Conservation (phyloP, 257 asterid species). For the Rhazya stricta region DNA sequence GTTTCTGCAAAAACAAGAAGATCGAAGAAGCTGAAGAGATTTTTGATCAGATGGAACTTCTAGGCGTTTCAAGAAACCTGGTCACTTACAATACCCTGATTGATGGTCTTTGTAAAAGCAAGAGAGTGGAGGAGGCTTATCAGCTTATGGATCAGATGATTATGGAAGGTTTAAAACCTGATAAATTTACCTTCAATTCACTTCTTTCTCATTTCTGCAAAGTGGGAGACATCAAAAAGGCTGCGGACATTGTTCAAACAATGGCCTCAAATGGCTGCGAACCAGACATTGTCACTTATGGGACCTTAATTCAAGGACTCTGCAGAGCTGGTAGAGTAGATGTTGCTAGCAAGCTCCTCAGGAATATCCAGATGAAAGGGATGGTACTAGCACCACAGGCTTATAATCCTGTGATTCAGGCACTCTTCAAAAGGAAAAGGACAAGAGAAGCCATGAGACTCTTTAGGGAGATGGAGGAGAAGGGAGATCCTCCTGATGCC, state of each 20-base stretch:
- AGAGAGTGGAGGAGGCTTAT: conserved; percentile 76
- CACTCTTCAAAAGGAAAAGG: conserved; percentile 59
- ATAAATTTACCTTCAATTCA: conserved; percentile 72
- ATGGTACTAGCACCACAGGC: conserved; percentile 68
- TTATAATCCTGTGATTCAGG: conserved; percentile 75
- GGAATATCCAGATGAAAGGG: conserved; percentile 83
- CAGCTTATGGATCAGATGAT: conserved; percentile 93
- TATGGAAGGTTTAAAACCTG: conserved; percentile 77
- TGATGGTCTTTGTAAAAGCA: conserved; percentile 73
- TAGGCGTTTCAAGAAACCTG: conserved; percentile 66
- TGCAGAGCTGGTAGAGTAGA: conserved; percentile 73
- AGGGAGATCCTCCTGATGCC: conserved; percentile 74
- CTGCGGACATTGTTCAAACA: conserved; percentile 75
- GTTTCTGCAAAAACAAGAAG: conserved; percentile 67
- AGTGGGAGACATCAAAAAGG: conserved; percentile 73
- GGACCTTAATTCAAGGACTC: conserved; percentile 75
- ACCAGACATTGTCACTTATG: conserved; percentile 79
- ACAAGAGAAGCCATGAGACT: conserved; percentile 64
- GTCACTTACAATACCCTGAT: conserved; percentile 83
- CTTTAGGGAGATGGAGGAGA: conserved; percentile 91
- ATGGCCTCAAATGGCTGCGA: conserved; percentile 80
- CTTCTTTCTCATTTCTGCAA: conserved; percentile 73
- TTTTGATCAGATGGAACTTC: conserved; percentile 83
- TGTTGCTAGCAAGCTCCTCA: conserved; percentile 64
- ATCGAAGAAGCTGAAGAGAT: conserved; percentile 87